Evolutionary conservation across 352 stramenopile species (phyloP), one percentile per base, ranked within the genome.

Genomic region (Elongisporangium anandrum): DNA sequence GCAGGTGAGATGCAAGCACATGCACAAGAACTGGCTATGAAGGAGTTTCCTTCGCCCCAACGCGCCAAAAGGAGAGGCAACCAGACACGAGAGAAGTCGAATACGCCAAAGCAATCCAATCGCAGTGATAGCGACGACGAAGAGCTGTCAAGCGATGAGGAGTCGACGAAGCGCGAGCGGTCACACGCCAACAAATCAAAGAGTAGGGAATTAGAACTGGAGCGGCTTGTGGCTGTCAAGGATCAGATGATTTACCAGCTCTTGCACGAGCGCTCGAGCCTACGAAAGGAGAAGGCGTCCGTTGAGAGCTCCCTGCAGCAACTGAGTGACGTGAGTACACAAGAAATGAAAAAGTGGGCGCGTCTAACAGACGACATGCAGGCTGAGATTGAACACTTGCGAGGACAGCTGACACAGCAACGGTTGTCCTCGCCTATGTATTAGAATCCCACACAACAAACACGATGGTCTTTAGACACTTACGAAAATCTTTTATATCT

Each of bases 181-280:
- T 41, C 29, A 15, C 29, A 8, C 13, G 29, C 2, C 1, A 41
- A 8, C 5, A 41, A 41, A 15, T 41, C 29, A 1, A 50, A 15
- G 12, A 19, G 6, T 15, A 52, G 50, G 19, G 41, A 69, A 49
- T 58, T 16, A 4, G 68, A 86, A 24, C 54, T 73, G 17, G 65
- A 79, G 21, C 69, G 64, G 38, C 61, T 83, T 12, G 56, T 94
- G 21, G 69, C 69, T 8, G 71, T 93, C 23, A 94, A 93, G 57
- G 85, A 94, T 59, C 73, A 94, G 67, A 89, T 92, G 74, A 92
- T 93, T 41, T 93, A 86, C 61, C 71, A 90, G 52, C 57, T 94
- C 17, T 60, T 93, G 10, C 83, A 88, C 52, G 81, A 94, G 50
- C 77, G 82, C 5, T 73, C 75, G 5, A 54, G 67, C 8, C 65